A percentile compares a stretch with the other conserved stretches of the same genome.
Conservation (phyloP, 345 rosid species). For the Lepidium aucheri region DNA sequence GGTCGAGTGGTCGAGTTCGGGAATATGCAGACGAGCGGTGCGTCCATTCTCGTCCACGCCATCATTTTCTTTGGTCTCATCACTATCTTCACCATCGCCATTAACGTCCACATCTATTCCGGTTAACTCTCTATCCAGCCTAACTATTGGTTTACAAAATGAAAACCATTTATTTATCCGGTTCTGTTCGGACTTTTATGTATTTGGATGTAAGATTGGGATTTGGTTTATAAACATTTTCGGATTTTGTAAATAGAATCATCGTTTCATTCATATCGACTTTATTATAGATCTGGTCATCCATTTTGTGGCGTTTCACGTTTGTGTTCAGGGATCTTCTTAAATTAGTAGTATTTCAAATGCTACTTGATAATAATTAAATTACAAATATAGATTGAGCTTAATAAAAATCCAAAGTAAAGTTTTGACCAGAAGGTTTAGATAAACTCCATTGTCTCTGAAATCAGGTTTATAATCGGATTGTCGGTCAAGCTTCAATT, state of each 20-base stretch:
- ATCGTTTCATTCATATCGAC: not conserved
- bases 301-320: not conserved
- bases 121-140: constrained; percentile 4
- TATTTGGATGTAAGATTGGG: constrained; percentile 5
- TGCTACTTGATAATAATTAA: not conserved
- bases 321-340: not conserved
- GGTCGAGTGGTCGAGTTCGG: constrained; percentile 44
- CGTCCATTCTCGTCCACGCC: constrained; percentile 43
- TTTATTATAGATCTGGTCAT: not conserved
- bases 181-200: not conserved
- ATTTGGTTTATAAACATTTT: not conserved
- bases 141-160: not conserved
- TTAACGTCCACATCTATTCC: constrained; percentile 46
- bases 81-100: constrained; percentile 49
- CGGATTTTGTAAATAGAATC: constrained; percentile 9
- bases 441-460: no score
- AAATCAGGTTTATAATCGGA: no score
- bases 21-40: constrained; percentile 49
- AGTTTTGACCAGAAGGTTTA: no score
- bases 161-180: not conserved
- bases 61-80: constrained; percentile 45
- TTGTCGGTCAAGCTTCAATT: no score
- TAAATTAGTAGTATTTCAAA: not conserved
- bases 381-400: not conserved
- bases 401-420: no score